A percentile compares a stretch with the other conserved stretches of the same genome.
These are phyloP conservation scores for Schizochytrium sp. DNA, from an alignment of 108 stramenopile genomes.

Conservation along the genomic window DNA sequence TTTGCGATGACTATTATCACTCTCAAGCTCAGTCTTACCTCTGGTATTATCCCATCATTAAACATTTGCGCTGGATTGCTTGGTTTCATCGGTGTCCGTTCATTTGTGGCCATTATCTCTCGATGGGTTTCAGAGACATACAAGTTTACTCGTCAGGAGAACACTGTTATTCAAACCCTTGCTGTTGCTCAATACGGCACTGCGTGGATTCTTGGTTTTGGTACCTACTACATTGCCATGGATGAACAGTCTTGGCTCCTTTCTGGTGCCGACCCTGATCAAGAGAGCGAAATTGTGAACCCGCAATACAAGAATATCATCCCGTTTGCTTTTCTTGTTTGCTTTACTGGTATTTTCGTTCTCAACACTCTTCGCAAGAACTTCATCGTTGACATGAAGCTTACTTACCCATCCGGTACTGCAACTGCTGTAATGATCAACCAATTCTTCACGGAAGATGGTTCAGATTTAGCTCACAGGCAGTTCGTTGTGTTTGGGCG, in stretches of 20 bases:
- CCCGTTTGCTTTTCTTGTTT: slow-evolving; percentile 14
- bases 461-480: neutral
- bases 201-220: slow-evolving; percentile 50
- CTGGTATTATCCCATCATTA: slow-evolving; percentile 28
- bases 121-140: neutral
- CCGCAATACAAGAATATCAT: neutral
- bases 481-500: slow-evolving; percentile 39
- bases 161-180: slow-evolving; percentile 51
- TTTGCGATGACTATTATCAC: slow-evolving; percentile 6
- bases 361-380: slow-evolving; percentile 53
- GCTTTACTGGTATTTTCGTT: slow-evolving; percentile 42
- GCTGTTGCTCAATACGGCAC: slow-evolving; percentile 36
- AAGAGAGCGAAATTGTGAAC: neutral
- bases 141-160: slow-evolving; percentile 55
- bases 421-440: slow-evolving; percentile 59
- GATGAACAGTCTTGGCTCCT: neutral
- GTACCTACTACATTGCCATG: slow-evolving; percentile 62
- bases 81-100: slow-evolving; percentile 47
- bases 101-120: neutral
- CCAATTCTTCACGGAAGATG: slow-evolving; percentile 21
- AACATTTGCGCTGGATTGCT: slow-evolving; percentile 56
- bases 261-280: neutral
- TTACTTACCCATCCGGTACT: slow-evolving; percentile 53
- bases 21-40: slow-evolving; percentile 51
- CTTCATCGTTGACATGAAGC: slow-evolving; percentile 28